Percentiles rank a stretch among this genome's conserved stretches.
These are phyloP conservation scores for Solanum tarapatanum DNA, from an alignment of 257 asterid genomes.

Conservation along the genomic window DNA sequence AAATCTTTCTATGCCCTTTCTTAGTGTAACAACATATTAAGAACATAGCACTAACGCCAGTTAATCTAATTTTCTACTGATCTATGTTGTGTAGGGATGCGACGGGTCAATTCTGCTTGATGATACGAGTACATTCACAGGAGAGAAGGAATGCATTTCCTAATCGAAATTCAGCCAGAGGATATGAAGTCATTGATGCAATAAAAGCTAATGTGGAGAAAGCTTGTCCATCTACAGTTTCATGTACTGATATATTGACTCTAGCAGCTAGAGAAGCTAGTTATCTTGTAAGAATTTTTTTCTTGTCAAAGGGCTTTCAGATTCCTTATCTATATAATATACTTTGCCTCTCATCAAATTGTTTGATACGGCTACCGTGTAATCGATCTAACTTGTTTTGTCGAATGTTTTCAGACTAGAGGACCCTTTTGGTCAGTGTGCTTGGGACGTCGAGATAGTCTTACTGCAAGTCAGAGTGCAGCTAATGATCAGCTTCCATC, in stretches of 20 bases:
- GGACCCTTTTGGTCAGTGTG: slow-evolving; percentile 51
- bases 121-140: slow-evolving; percentile 35
- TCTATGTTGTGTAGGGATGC: slow-evolving; percentile 37
- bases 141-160: slow-evolving; percentile 48
- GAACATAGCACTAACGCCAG: not conserved
- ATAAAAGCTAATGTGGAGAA: slow-evolving; percentile 59
- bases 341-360: not conserved
- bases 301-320: not conserved
- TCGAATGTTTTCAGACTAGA: slow-evolving; percentile 24
- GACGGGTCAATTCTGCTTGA: slow-evolving; percentile 69
- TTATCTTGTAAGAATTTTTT: slow-evolving; percentile 23
- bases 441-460: slow-evolving; percentile 70
- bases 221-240: slow-evolving; percentile 55
- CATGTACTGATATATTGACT: slow-evolving; percentile 61
- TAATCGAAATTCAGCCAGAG: slow-evolving; percentile 52
- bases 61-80: not conserved
- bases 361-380: not conserved
- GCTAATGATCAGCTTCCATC: slow-evolving; percentile 60
- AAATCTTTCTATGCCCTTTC: not conserved
- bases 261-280: slow-evolving; percentile 69
- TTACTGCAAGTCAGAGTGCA: slow-evolving; percentile 40
- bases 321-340: not conserved
- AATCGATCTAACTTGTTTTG: not conserved
- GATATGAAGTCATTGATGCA: slow-evolving; percentile 56
- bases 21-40: not conserved